Percentiles rank a stretch among this genome's conserved stretches.
Evolutionary conservation across 441 rosid genomes (phyloP).

Genomic region (Erysimum pusillum): DNA sequence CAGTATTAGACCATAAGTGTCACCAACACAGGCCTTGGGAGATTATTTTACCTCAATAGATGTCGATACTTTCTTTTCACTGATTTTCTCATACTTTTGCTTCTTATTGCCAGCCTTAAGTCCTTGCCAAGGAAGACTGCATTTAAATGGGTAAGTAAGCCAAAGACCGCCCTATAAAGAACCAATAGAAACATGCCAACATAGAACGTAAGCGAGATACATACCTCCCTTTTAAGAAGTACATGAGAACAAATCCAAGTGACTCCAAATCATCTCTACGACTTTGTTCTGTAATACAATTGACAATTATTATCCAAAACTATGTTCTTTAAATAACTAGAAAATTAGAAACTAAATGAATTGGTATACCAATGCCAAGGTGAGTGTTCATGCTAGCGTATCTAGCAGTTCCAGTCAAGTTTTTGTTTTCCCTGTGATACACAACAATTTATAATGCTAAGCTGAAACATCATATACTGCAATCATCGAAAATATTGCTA

Average conservation of each 20-base stretch:
- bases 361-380: slow-evolving; percentile 50
- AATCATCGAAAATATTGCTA: slow-evolving; percentile 1
- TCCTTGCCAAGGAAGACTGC: slow-evolving; percentile 98
- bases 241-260: slow-evolving; percentile 93
- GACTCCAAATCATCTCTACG: slow-evolving; percentile 95
- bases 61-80: slow-evolving; percentile 89
- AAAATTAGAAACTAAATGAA: slow-evolving; percentile 21
- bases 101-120: slow-evolving; percentile 92
- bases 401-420: slow-evolving; percentile 56
- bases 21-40: slow-evolving; percentile 22
- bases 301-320: slow-evolving; percentile 20
- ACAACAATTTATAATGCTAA: not conserved
- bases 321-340: slow-evolving; percentile 10
- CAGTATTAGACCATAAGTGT: not conserved
- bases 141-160: slow-evolving; percentile 39
- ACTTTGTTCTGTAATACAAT: slow-evolving; percentile 74
- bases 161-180: slow-evolving; percentile 20
- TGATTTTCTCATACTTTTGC: slow-evolving; percentile 91
- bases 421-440: slow-evolving; percentile 51
- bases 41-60: slow-evolving; percentile 75
- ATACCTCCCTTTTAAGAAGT: slow-evolving; percentile 89
- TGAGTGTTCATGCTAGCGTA: slow-evolving; percentile 57
- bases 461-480: slow-evolving; percentile 17
- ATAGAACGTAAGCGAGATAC: slow-evolving; percentile 18
- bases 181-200: slow-evolving; percentile 13